phyloP scores from a whole-genome alignment of 2,329 filamentous ascomycete genomes.

The Aspergillus sp. region DNA sequence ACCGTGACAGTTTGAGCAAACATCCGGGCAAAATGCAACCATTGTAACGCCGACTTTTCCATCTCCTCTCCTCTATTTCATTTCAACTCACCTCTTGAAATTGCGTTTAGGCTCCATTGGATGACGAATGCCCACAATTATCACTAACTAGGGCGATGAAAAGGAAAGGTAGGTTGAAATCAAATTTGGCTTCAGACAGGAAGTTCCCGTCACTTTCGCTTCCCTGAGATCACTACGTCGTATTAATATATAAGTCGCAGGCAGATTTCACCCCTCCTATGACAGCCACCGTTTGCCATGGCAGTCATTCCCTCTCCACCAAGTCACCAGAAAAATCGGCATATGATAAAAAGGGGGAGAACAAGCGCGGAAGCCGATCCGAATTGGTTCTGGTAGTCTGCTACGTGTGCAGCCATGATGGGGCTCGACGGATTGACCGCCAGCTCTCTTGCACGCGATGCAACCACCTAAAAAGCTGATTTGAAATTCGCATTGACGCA shows the following conservation, averaged over 20 bases:
- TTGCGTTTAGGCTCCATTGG: slow-evolving; percentile 16
- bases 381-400: slow-evolving; percentile 24
- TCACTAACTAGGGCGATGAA: background rate
- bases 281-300: background rate
- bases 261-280: background rate
- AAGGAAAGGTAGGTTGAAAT: background rate
- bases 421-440: slow-evolving; percentile 23
- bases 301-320: slow-evolving; percentile 6
- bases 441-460: slow-evolving; percentile 13
- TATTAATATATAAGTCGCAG: slow-evolving; percentile 7
- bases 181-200: background rate
- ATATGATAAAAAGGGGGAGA: slow-evolving; percentile 8
- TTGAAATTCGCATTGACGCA: slow-evolving; percentile 1
- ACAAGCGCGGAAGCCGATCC: slow-evolving; percentile 21
- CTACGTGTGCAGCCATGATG: slow-evolving; percentile 39
- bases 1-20: background rate
- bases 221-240: background rate
- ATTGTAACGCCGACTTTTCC: background rate
- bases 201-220: background rate
- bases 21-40: slow-evolving; percentile 2
- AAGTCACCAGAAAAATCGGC: background rate
- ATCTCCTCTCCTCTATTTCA: background rate
- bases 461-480: slow-evolving; percentile 7
- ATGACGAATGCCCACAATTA: background rate
- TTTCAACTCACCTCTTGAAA: slow-evolving; percentile 16